These are phyloP conservation scores for Coprinopsis sp. DNA, from an alignment of 768 basidiomycete genomes.

Conservation along the genomic window DNA sequence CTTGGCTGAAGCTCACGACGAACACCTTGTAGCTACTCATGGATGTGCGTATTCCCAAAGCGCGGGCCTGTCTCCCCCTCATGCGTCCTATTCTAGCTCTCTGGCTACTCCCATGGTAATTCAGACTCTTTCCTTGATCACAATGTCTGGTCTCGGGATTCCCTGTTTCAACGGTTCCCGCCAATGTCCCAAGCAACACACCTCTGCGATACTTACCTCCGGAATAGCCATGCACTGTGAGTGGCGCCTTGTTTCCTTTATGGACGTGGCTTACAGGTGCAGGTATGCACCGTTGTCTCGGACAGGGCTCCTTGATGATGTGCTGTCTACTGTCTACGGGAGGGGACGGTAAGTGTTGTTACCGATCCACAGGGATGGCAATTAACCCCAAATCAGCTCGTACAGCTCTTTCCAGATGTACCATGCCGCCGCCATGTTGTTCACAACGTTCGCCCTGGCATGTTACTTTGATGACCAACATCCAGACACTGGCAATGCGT, in stretches of 20 bases:
- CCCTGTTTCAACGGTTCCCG: conserved; percentile 49
- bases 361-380: conserved; percentile 7
- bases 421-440: conserved; percentile 60
- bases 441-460: conserved; percentile 62
- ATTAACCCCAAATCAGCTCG: no score
- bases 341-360: conserved; percentile 29
- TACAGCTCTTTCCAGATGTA: conserved; percentile 35
- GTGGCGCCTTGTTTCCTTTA: conserved; percentile 16
- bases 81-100: no score
- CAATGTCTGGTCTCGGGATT: background rate
- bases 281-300: conserved; percentile 55
- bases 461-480: conserved; percentile 58
- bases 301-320: conserved; percentile 52
- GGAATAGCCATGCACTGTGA: conserved; percentile 56
- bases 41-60: conserved; percentile 35
- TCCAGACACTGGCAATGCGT: conserved; percentile 52
- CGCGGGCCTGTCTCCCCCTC: background rate
- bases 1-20: conserved; percentile 9
- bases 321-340: conserved; percentile 49
- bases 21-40: conserved; percentile 64
- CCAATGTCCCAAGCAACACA: conserved; percentile 53
- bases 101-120: no score
- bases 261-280: background rate
- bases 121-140: conserved; percentile 1
- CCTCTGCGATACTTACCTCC: conserved; percentile 62